phyloP scores from a whole-genome alignment of 2,329 filamentous ascomycete genomes.

The Phoma sp. region DNA sequence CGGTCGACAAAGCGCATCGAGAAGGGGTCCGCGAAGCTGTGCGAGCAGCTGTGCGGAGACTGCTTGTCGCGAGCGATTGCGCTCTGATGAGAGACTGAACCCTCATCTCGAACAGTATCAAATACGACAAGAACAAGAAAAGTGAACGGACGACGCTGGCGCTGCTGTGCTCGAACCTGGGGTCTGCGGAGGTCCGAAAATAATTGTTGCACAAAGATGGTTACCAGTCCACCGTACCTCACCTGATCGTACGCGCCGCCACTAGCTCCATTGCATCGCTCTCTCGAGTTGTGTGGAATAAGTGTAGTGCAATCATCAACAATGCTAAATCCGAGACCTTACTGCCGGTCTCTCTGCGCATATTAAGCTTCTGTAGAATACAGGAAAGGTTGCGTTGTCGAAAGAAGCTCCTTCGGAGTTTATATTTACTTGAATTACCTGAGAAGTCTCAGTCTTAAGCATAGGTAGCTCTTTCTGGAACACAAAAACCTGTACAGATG shows the following conservation, averaged over 20 bases:
- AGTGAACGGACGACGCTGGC: slow-evolving; percentile 36
- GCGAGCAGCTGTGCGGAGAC: slow-evolving; percentile 38
- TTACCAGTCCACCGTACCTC: slow-evolving; percentile 9
- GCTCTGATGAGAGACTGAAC: slow-evolving; percentile 42
- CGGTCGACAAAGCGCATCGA: slow-evolving; percentile 44
- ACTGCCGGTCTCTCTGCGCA: too few species aligned
- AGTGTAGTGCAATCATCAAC: too few species aligned
- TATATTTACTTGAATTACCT: too few species aligned
- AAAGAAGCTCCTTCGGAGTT: too few species aligned
- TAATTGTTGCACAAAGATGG: slow-evolving; percentile 35
- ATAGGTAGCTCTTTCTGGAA: too few species aligned
- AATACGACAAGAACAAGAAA: slow-evolving; percentile 19
- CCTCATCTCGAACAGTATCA: slow-evolving; percentile 38
- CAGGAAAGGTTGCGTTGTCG: too few species aligned
- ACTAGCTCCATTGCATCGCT: background rate
- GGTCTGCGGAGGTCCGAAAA: slow-evolving; percentile 28
- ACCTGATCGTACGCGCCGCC: slow-evolving; percentile 23
- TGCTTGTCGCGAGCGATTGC: slow-evolving; percentile 40
- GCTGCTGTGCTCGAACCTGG: slow-evolving; percentile 27
- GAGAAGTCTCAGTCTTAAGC: too few species aligned
- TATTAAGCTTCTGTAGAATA: too few species aligned
- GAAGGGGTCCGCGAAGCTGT: slow-evolving; percentile 31
- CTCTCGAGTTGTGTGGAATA: background rate
- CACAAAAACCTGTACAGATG: background rate
- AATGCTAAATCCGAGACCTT: too few species aligned